Base-by-base conservation (phyloP, 305 asterid genomes). In the Ilex paraguariensis region DNA sequence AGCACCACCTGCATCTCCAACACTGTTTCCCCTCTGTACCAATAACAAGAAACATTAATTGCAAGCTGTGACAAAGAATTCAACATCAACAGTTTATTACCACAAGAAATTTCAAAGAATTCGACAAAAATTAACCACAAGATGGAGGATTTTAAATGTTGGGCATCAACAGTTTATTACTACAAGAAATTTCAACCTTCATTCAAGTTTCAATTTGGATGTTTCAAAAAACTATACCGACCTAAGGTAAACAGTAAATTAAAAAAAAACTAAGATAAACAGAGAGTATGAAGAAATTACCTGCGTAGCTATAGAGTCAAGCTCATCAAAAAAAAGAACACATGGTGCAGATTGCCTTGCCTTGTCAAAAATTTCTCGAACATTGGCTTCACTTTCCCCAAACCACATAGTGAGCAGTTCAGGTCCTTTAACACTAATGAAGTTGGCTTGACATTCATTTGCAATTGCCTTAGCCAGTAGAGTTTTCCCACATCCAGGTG, bases 311-410 rank as follows among this genome's bases (percentile, higher is more conserved):
- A 90, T 87, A 56, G 97, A 90, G 73, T 90, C 95, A 4, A 90
- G 91, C 79, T 87, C 97, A 52, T 90, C 97, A 73, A 89, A 89
- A 81, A 89, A 89, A 68, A 89, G 93, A 60, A 87, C 93, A 63
- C 95, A 87, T 6, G 97, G 97, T 57, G 97, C 93, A 63, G 97
- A 86, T 63, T 79, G 86, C 60, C 96, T 83, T 44, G 93, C 96
- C 79, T 89, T 89, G 82, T 86, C 95, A 67, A 88, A 88, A 51
- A 88, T 84, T 72, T 88, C 95, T 56, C 89, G 89, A 50, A 87
- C 95, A 75, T 87, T 87, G 44, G 93, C 95, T 78, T 89, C 97
- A 69, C 97, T 89, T 72, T 89, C 97, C 64, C 97, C 97, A 71
- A 89, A 87, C 97, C 95, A 86, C 95, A 86, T 86, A 28, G 94